Evolutionary conservation across 306 rosid genomes (phyloP), one percentile per base, ranked within the genome.

Genomic region (Cucumis melo): DNA sequence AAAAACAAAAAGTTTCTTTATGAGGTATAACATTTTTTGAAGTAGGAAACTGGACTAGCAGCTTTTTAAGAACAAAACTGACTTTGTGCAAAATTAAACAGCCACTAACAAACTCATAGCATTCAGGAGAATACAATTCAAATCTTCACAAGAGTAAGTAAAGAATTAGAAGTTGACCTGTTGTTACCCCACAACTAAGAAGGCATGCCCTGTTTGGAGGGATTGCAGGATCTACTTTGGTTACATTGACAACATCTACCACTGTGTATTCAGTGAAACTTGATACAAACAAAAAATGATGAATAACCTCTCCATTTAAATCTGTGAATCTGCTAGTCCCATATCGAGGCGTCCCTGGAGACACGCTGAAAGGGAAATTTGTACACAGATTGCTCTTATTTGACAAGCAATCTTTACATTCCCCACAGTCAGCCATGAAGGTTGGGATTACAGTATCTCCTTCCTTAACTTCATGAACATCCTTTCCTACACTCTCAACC

Each of bases 251-350:
- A 39, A 87, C 71, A 76, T 90, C 96, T 1, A 91, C 81, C 72
- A 88, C 97, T 1, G 91, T 91, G 83, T 91, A 91, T 81, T 93
- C 91, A 1, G 83, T 80, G 80, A 93, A 93, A 81, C 98, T 93
- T n/a, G 96, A 93, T 23, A 91, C 89, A 23, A 7, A 82, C 8
- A 90, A 39, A 80, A 91, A 89, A 84, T 93, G 98, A 66, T 91
- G 73, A 32, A 93, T 17, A 62, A 58, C 78, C 56, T 87, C 84
- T 72, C 96, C 97, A 6, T 87, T 84, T 17, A 83, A 88, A 84
- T 87, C 89, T 0, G 84, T 90, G 96, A 93, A 93, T 86, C 97
- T 88, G 65, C 85, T 85, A 1, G 85, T 83, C 64, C 41, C 87
- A 60, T 84, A 13, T 81, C 97, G 87, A 21, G 85, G 86, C 97